These are phyloP conservation scores for Alternaria incomplexa DNA, from an alignment of 2,329 filamentous ascomycete genomes.

Conservation along the genomic window DNA sequence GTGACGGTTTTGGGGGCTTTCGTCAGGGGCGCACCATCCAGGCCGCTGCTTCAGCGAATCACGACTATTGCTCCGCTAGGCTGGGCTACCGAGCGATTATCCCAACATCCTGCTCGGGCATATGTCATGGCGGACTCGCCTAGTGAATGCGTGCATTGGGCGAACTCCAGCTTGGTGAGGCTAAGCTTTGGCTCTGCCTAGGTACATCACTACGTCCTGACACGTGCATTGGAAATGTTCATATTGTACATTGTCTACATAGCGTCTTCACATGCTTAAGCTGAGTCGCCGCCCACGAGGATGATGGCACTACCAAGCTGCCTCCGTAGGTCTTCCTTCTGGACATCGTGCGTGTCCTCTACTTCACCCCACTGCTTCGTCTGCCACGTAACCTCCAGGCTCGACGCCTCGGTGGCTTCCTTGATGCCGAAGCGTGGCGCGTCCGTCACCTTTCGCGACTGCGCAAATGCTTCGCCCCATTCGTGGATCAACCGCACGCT, in stretches of 20 bases:
- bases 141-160: neutral
- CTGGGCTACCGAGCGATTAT: neutral
- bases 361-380: constrained; percentile 93
- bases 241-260: neutral
- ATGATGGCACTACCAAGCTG: constrained; percentile 88
- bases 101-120: constrained; percentile 3
- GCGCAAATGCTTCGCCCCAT: constrained; percentile 78
- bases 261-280: constrained; percentile 1
- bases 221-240: neutral
- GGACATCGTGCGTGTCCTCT: constrained; percentile 96
- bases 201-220: neutral
- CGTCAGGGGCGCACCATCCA: constrained; percentile 18
- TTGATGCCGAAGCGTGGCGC: constrained; percentile 73
- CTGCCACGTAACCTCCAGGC: constrained; percentile 88
- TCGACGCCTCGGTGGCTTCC: constrained; percentile 78
- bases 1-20: constrained; percentile 1
- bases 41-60: constrained; percentile 10
- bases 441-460: constrained; percentile 53
- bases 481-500: constrained; percentile 79
- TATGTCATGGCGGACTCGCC: neutral
- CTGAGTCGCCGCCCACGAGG: constrained; percentile 63
- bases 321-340: constrained; percentile 84
- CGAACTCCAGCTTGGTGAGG: neutral
- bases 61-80: constrained; percentile 3
- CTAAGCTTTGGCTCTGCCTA: neutral